Percentiles rank a stretch among this genome's conserved stretches.
Evolutionary conservation across 73 alveolate genomes (phyloP).

Genomic region (Paramecium pentaurelia): DNA sequence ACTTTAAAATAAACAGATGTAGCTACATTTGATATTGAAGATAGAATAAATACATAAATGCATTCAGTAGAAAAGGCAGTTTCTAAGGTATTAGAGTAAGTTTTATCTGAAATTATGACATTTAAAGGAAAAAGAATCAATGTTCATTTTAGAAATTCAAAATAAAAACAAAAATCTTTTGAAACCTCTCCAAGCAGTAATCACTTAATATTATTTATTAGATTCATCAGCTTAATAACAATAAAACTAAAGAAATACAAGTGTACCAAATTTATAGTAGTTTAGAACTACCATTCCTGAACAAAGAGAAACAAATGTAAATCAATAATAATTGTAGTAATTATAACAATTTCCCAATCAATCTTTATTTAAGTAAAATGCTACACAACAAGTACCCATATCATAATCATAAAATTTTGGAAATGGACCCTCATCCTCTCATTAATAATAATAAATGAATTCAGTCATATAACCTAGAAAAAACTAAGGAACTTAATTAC

Average conservation of each 20-base stretch:
- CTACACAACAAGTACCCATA: background rate
- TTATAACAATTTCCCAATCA: background rate
- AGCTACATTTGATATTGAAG: background rate
- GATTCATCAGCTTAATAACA: background rate
- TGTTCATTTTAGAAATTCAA: conserved; percentile 19
- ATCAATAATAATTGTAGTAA: background rate
- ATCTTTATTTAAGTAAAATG: background rate
- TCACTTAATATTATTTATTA: background rate
- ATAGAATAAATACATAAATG: conserved; percentile 5
- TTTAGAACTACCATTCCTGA: background rate
- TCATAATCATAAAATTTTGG: background rate
- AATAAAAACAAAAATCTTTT: background rate
- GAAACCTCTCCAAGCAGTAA: conserved; percentile 26
- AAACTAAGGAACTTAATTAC: background rate
- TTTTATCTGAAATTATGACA: conserved; percentile 4
- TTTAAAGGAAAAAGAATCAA: conserved; percentile 23
- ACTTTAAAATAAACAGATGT: background rate
- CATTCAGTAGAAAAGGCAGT: conserved; percentile 20
- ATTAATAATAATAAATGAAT: background rate
- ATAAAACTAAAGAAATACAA: background rate
- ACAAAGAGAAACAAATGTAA: background rate
- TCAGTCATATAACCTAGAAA: background rate
- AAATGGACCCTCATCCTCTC: background rate
- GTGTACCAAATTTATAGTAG: background rate
- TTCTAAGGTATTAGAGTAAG: background rate